Conservation (phyloP, 2,329 filamentous ascomycete genomes). For the Pyrenophora teres region DNA sequence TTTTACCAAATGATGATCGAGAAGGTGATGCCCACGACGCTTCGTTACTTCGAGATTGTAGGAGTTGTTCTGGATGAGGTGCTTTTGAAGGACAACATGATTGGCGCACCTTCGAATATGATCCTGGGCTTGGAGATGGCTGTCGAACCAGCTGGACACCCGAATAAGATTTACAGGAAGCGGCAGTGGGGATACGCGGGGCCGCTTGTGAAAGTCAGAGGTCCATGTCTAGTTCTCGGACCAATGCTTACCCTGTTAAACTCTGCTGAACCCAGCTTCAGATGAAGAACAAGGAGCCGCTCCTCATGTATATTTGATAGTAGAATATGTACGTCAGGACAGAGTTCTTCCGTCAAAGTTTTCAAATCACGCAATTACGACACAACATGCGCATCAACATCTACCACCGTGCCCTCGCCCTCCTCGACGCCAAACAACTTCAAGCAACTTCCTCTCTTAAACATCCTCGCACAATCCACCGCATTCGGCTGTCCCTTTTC, state of each 20-base stretch:
- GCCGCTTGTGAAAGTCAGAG: not conserved
- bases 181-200: not conserved
- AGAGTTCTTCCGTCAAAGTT: not conserved
- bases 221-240: too few relatives aligned
- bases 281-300: too few relatives aligned
- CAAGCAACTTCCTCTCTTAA: slow-evolving; percentile 46
- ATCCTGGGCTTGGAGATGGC: not conserved
- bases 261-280: too few relatives aligned
- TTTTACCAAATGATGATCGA: not conserved
- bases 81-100: not conserved
- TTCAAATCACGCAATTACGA: not conserved
- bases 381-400: slow-evolving; percentile 2
- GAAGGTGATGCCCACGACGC: not conserved
- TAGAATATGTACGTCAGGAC: too few relatives aligned
- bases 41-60: not conserved
- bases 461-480: slow-evolving; percentile 54
- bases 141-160: not conserved
- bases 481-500: slow-evolving; percentile 52
- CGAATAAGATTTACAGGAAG: not conserved
- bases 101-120: not conserved
- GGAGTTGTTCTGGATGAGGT: not conserved
- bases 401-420: slow-evolving; percentile 17
- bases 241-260: too few relatives aligned
- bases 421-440: slow-evolving; percentile 36
- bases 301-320: too few relatives aligned